Percentiles rank a stretch among this genome's conserved stretches.
phyloP scores from a whole-genome alignment of 208 protist species.

The Trypanosomatidae sp. region DNA sequence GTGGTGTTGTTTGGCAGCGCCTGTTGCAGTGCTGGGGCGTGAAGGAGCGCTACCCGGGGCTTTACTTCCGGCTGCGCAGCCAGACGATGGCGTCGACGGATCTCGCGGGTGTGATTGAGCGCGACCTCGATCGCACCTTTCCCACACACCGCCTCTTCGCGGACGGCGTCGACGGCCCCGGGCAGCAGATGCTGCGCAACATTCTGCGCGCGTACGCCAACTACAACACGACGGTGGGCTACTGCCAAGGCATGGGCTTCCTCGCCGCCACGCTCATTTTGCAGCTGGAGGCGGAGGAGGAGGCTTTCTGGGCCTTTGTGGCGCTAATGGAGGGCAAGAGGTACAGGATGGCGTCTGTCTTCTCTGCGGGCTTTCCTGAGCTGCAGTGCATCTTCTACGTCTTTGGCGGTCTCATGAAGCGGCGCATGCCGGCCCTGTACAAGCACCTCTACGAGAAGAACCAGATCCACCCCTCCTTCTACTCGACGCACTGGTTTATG shows the following conservation, averaged over 20 bases:
- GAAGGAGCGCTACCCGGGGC: slow-evolving; percentile 14
- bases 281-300: slow-evolving; percentile 79
- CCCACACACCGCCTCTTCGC: slow-evolving; percentile 80
- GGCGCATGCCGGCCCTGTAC: slow-evolving; percentile 36
- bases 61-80: slow-evolving; percentile 35
- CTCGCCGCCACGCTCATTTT: slow-evolving; percentile 82
- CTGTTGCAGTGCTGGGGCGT: slow-evolving; percentile 46
- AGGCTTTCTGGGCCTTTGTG: slow-evolving; percentile 84
- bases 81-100: slow-evolving; percentile 25
- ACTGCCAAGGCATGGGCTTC: slow-evolving; percentile 94
- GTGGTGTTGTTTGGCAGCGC: slow-evolving; percentile 61
- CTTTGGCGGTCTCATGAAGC: slow-evolving; percentile 59
- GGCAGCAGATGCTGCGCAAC: slow-evolving; percentile 61
- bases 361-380: slow-evolving; percentile 71
- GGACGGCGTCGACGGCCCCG: slow-evolving; percentile 16
- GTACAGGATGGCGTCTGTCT: slow-evolving; percentile 73
- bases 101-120: slow-evolving; percentile 67
- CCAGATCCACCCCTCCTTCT: slow-evolving; percentile 53
- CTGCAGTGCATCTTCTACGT: slow-evolving; percentile 75
- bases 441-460: slow-evolving; percentile 30
- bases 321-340: slow-evolving; percentile 74
- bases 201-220: slow-evolving; percentile 85
- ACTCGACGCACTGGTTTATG: slow-evolving; percentile 86
- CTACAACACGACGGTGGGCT: slow-evolving; percentile 71
- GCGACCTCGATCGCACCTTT: slow-evolving; percentile 87